Percentiles rank a stretch among this genome's conserved stretches.
phyloP scores from a whole-genome alignment of 2,329 filamentous ascomycete species.

The Lasiodiplodia sp. region DNA sequence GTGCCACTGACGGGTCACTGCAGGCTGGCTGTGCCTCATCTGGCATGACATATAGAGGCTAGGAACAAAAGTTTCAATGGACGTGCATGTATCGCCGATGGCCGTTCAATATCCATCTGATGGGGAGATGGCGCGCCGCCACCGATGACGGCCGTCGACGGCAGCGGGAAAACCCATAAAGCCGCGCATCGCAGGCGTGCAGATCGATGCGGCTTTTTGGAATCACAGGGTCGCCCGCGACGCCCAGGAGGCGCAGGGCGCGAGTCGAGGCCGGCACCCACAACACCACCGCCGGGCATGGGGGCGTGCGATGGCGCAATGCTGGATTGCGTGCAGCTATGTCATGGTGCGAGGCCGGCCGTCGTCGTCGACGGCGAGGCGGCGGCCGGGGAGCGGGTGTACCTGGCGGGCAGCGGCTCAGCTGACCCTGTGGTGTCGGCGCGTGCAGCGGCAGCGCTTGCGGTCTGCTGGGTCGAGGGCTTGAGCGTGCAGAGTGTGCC shows the following conservation, averaged over 20 bases:
- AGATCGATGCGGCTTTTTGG: slow-evolving; percentile 14
- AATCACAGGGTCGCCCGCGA: not conserved
- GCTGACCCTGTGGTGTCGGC: slow-evolving; percentile 8
- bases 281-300: not conserved
- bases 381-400: slow-evolving; percentile 5
- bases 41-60: slow-evolving; percentile 28
- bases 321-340: slow-evolving; percentile 22
- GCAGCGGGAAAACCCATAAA: slow-evolving; percentile 18
- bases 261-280: not conserved
- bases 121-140: slow-evolving; percentile 1
- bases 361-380: not conserved
- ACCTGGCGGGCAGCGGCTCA: slow-evolving; percentile 18
- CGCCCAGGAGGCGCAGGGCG: slow-evolving; percentile 18
- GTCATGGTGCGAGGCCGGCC: slow-evolving; percentile 16
- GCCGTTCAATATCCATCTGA: not conserved
- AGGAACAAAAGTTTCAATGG: slow-evolving; percentile 25
- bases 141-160: slow-evolving; percentile 9
- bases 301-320: slow-evolving; percentile 20
- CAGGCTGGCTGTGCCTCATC: slow-evolving; percentile 27
- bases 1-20: slow-evolving; percentile 27
- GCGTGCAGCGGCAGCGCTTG: slow-evolving; percentile 25
- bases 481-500: slow-evolving; percentile 11
- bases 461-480: not conserved
- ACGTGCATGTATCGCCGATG: slow-evolving; percentile 19
- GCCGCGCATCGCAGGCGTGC: slow-evolving; percentile 13